Evolutionary conservation across 306 rosid genomes (phyloP).

Genomic region (Cicer bijugum): DNA sequence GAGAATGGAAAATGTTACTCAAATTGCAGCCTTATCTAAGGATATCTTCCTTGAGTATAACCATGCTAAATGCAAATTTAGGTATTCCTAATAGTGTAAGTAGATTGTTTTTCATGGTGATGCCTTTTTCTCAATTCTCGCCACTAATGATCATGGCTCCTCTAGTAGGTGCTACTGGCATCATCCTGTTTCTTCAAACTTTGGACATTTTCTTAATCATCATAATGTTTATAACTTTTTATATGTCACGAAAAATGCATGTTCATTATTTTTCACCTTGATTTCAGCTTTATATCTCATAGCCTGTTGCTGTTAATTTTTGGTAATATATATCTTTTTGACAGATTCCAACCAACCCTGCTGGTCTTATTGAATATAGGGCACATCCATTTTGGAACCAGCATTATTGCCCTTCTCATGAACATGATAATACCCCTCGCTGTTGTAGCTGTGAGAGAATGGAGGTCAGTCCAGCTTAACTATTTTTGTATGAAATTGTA

Average conservation of each 20-base stretch:
- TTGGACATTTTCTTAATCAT: slow-evolving; percentile 24
- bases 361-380: slow-evolving; percentile 99
- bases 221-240: slow-evolving; percentile 36
- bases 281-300: slow-evolving; percentile 47
- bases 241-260: slow-evolving; percentile 10
- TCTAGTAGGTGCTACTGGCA: slow-evolving; percentile 20
- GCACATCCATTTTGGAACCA: slow-evolving; percentile 99
- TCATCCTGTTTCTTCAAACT: slow-evolving; percentile 7
- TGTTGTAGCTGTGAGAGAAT: slow-evolving; percentile 99
- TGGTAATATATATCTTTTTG: slow-evolving; percentile 64
- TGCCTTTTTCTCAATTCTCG: background rate
- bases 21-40: background rate
- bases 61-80: slow-evolving; percentile 11
- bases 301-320: slow-evolving; percentile 57
- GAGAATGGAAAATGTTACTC: slow-evolving; percentile 19
- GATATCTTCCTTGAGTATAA: slow-evolving; percentile 14
- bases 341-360: slow-evolving; percentile 99
- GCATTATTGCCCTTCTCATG: slow-evolving; percentile 96
- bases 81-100: slow-evolving; percentile 4
- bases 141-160: background rate
- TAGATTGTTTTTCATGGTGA: slow-evolving; percentile 9
- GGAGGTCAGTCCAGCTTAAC: slow-evolving; percentile 72
- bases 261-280: slow-evolving; percentile 31
- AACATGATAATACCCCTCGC: slow-evolving; percentile 89
- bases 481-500: slow-evolving; percentile 40